These are phyloP conservation scores for Plasmodium knowlesi DNA, from an alignment of 169 alveolate genomes.

Conservation along the genomic window DNA sequence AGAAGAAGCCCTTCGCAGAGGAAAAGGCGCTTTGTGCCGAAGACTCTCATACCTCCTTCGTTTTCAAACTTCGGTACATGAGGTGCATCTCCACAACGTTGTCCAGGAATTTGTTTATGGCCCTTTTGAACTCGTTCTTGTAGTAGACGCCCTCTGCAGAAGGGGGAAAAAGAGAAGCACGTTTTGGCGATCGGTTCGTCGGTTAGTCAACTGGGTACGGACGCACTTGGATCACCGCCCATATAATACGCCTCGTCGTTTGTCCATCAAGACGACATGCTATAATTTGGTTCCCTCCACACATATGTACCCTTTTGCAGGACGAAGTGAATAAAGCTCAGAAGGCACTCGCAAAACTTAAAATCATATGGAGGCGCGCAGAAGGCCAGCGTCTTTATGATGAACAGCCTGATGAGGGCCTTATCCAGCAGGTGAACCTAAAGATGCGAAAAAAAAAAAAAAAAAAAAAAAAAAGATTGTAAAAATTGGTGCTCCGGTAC, in stretches of 20 bases:
- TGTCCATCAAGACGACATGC: not conserved
- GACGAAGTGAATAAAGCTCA: constrained; percentile 42
- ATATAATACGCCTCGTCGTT: not conserved
- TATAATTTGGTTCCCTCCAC: not conserved
- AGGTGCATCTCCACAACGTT: constrained; percentile 34
- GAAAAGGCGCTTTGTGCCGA: not conserved
- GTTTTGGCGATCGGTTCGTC: not conserved
- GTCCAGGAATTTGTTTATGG: constrained; percentile 54
- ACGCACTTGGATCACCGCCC: too few species aligned
- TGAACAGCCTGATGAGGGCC: constrained; percentile 78
- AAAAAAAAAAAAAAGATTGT: not conserved
- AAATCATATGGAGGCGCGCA: constrained; percentile 82
- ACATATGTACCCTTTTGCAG: constrained; percentile 28
- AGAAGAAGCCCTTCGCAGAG: not conserved
- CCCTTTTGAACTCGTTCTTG: constrained; percentile 50
- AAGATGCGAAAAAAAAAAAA: not conserved
- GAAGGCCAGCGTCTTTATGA: constrained; percentile 74
- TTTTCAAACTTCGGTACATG: constrained; percentile 42
- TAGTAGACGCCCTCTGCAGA: constrained; percentile 59
- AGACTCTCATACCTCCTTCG: constrained; percentile 28
- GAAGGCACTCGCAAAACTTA: constrained; percentile 66
- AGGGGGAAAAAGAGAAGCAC: not conserved
- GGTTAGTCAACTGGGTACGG: too few species aligned
- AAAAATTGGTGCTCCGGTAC: not conserved
- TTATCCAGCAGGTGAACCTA: constrained; percentile 74